phyloP scores from a whole-genome alignment of 164 flowering plant genomes.

The Liquidambar formosana region DNA sequence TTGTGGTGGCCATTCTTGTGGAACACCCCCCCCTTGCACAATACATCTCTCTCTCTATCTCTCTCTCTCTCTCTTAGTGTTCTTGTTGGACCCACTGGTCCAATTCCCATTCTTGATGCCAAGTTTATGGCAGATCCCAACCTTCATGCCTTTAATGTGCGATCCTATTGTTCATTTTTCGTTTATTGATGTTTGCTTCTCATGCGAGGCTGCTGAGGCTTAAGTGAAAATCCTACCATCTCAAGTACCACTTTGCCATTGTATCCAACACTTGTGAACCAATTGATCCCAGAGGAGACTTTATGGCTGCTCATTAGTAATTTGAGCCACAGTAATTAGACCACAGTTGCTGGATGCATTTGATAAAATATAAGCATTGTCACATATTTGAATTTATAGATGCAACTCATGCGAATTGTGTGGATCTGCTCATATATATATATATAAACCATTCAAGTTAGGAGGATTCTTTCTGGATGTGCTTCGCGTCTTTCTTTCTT shows the following conservation, averaged over 20 bases:
- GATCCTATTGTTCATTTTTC: conserved; percentile 96
- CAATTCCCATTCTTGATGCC: conserved; percentile 42
- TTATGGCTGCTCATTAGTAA: conserved; percentile 66
- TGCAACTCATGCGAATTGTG: conserved; percentile 25
- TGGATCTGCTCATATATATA: too few relatives aligned
- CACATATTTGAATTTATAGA: too few relatives aligned
- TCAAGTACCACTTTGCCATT: conserved; percentile 59
- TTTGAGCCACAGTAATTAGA: conserved; percentile 52
- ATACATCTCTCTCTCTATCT: conserved; percentile 38
- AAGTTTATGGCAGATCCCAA: conserved; percentile 67
- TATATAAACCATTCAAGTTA: too few relatives aligned
- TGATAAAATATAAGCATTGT: too few relatives aligned
- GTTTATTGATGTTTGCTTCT: conserved; percentile 80
- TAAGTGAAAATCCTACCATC: conserved; percentile 76
- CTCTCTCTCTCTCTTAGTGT: conserved; percentile 56
- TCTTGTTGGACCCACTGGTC: conserved; percentile 66
- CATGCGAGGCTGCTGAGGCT: conserved; percentile 88
- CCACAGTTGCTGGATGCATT: conserved; percentile 46
- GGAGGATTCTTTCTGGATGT: too few relatives aligned
- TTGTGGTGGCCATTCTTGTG: too few relatives aligned
- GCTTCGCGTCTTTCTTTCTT: too few relatives aligned
- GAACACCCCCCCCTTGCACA: too few relatives aligned
- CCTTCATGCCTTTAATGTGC: conserved; percentile 83
- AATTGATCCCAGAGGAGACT: conserved; percentile 69
- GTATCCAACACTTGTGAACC: conserved; percentile 50